Percentiles rank a stretch among this genome's conserved stretches.
These are phyloP conservation scores for Pugionium dolabratum DNA, from an alignment of 345 rosid genomes.

Conservation along the genomic window DNA sequence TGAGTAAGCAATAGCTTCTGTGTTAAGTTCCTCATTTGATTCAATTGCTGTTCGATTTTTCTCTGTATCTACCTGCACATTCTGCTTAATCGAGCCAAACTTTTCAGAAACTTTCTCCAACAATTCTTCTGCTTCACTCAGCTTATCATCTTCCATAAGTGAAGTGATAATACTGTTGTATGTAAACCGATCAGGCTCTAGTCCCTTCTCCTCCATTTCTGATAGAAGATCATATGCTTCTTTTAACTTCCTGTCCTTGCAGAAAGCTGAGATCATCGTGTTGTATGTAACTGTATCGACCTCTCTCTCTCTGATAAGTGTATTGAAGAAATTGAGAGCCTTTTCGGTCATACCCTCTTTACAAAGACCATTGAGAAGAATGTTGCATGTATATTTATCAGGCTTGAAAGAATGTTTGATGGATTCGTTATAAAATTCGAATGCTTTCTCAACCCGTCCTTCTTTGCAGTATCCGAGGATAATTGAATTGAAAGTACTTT, in stretches of 20 bases:
- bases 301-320: constrained; percentile 59
- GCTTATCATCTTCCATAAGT: constrained; percentile 55
- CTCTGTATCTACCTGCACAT: constrained; percentile 34
- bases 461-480: constrained; percentile 73
- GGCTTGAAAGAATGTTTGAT: constrained; percentile 74
- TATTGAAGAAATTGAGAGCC: constrained; percentile 74
- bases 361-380: constrained; percentile 81
- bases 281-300: constrained; percentile 74
- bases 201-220: constrained; percentile 64
- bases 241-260: constrained; percentile 63
- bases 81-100: constrained; percentile 45
- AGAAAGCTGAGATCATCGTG: constrained; percentile 71
- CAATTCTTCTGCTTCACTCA: constrained; percentile 60
- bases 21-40: constrained; percentile 42
- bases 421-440: constrained; percentile 73
- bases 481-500: constrained; percentile 65
- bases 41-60: constrained; percentile 27
- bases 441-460: constrained; percentile 73
- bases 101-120: constrained; percentile 49
- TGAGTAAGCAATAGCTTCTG: constrained; percentile 48
- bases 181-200: constrained; percentile 69
- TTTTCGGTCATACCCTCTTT: constrained; percentile 71
- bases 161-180: constrained; percentile 57
- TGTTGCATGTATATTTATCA: constrained; percentile 59
- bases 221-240: constrained; percentile 69